Base-by-base conservation (phyloP, 805 yeast genomes). In the Cyberlindnera lachancei region DNA sequence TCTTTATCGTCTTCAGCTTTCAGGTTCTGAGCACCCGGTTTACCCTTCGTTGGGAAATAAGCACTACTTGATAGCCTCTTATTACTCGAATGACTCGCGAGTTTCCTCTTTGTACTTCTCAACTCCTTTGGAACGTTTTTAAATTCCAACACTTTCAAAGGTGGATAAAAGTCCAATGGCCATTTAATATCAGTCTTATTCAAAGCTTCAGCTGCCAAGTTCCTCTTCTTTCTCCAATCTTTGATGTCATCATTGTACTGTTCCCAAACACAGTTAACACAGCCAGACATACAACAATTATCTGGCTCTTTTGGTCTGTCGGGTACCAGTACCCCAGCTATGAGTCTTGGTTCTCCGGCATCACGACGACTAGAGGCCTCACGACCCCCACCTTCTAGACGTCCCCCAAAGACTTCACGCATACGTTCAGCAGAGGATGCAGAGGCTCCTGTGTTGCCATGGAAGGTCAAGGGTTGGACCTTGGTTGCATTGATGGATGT, bases 241-340 rank as follows among this genome's bases (percentile, higher is more conserved):
- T 75, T 78, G 30, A 88, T 49, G 53, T 92, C 97, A 33, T 90
- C 96, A 43, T 81, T 79, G 53, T 75, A 90, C 34, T 84, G 61
- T 47, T 88, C 96, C 97, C 97, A 92, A 2, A 90, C 97, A 56
- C 98, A 90, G 57, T 90, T 87, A 19, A 85, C 77, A 56, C 98
- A 90, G 2, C 98, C 98, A 36, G 92, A 79, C 95, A 87, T 87
- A 57, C 98, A 90, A 56, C 98, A 90, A 55, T 90, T 87, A 46
- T 88, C 95, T 2, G 97, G 97, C 45, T 85, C 95, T 5, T 60
- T 63, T 0, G 98, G 97, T 51, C 68, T 71, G n/a, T 71, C 74
- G 3, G 96, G 95, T 0, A 90, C 94, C 7, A 52, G 55, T 0
- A 92, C 64, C 0, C 96, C 96, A 0, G 70, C 78, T 19, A 62